phyloP scores from a whole-genome alignment of 2,329 filamentous ascomycete species.

The Alternaria ventricosa region DNA sequence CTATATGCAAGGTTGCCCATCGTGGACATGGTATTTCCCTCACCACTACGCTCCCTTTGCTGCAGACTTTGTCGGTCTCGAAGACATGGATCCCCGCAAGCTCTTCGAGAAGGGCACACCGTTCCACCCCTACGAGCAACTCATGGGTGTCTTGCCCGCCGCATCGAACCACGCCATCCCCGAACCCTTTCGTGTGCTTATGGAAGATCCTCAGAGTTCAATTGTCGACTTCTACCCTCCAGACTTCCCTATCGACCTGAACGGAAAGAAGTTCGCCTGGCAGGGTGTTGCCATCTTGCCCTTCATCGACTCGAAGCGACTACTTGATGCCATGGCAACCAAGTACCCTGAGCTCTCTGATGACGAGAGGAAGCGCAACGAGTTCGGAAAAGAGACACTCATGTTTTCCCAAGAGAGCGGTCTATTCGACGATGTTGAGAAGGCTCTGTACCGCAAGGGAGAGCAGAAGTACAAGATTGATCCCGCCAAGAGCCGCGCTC shows the following conservation, averaged over 20 bases:
- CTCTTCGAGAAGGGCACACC: conserved; percentile 83
- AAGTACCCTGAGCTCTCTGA: conserved; percentile 80
- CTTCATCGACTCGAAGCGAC: conserved; percentile 91
- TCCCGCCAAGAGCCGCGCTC: conserved; percentile 74
- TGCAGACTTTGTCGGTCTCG: conserved; percentile 86
- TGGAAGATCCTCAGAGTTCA: conserved; percentile 85
- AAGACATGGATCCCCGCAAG: conserved; percentile 70
- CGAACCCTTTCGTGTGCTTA: conserved; percentile 84
- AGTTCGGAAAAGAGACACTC: conserved; percentile 78
- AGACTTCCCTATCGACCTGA: conserved; percentile 90
- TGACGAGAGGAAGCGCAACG: conserved; percentile 80
- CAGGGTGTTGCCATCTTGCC: conserved; percentile 92
- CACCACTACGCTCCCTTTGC: conserved; percentile 99
- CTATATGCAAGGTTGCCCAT: conserved; percentile 97
- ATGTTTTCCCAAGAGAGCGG: conserved; percentile 84
- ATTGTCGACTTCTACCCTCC: conserved; percentile 98
- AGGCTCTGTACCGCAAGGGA: conserved; percentile 88
- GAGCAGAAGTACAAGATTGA: conserved; percentile 71
- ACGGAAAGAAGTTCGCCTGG: conserved; percentile 99
- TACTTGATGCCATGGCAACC: conserved; percentile 80
- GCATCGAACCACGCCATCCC: conserved; percentile 92
- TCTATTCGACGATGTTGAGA: conserved; percentile 83
- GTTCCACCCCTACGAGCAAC: conserved; percentile 92
- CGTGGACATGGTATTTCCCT: conserved; percentile 99
- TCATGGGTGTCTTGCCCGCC: conserved; percentile 97